Evolutionary conservation across 1,284 basidiomycete genomes (phyloP), one percentile per base, ranked within the genome.

Genomic region (Acaromyces ingoldii): DNA sequence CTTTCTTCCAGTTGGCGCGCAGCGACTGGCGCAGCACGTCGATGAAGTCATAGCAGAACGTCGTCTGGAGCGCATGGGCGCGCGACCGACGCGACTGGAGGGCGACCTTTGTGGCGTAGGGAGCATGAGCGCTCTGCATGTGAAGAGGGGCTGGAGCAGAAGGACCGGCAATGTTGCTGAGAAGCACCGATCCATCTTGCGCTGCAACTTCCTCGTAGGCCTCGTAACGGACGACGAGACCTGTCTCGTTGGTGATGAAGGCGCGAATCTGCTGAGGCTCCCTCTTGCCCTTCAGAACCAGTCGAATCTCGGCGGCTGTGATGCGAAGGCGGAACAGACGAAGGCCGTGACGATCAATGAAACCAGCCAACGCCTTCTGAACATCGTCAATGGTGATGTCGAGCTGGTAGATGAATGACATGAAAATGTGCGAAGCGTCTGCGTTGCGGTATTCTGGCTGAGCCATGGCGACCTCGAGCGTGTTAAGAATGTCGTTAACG

Each of bases 171-270:
- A 60, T 53, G 49, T 60, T 57, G 25, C 33, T 38, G 62, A 98
- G 82, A 64, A 97, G 91, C 6, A 86, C 87, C 6, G 86, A 87
- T 44, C 93, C 93, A 78, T 89, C 92, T 76, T 97, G 92, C 41
- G 89, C 95, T 38, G 85, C 86, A 67, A 97, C 90, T 80, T 99
- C 95, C 78, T 97, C 91, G 80, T 99, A 99, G n/a, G 88, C 89
- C 75, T 93, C 89, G 80, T 87, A 97, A 77, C 96, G 93, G 77
- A 98, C 93, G 63, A 97, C 89, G 79, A 98, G 97, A 42, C 93
- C 93, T 37, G 92, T 95, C 48, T 96, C 91, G 77, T 97, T 99
- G 80, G 95, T 91, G 76, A 98, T 93, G 76, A 97, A 86, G 67
- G 92, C 92, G 38, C 95, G 90, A 74, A 98, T 91, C 9, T 93